Evolutionary conservation across 345 rosid genomes (phyloP).

Genomic region (Geranium brycei): DNA sequence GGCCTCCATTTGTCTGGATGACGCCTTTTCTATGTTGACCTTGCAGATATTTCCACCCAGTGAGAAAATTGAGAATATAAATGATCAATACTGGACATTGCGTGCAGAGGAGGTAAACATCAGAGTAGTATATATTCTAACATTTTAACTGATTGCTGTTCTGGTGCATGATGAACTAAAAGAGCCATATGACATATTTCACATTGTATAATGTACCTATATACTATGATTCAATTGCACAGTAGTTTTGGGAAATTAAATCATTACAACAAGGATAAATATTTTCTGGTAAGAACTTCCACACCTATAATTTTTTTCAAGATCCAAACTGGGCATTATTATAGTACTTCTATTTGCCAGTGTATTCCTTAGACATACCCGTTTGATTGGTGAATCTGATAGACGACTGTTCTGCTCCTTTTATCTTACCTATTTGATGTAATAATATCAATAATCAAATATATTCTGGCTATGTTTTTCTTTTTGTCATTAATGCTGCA

Average conservation of each 20-base stretch:
- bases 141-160: background rate
- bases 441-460: background rate
- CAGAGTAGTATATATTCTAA: background rate
- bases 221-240: background rate
- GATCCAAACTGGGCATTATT: background rate
- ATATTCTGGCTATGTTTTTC: background rate
- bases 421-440: background rate
- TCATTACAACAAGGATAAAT: background rate
- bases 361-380: background rate
- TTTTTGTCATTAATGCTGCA: background rate
- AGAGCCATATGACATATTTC: background rate
- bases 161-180: background rate
- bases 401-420: background rate
- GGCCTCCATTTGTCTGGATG: background rate
- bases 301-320: too few species aligned
- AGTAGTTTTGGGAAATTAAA: background rate
- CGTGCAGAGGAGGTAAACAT: slow-evolving; percentile 87
- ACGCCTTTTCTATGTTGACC: slow-evolving; percentile 1
- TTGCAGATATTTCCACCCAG: slow-evolving; percentile 67
- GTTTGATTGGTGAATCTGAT: background rate
- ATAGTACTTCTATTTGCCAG: background rate
- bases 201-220: background rate
- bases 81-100: slow-evolving; percentile 96
- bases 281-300: background rate
- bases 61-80: slow-evolving; percentile 91